These are phyloP conservation scores for Pulveroboletus sp. DNA, from an alignment of 768 basidiomycete species.

Conservation along the genomic window DNA sequence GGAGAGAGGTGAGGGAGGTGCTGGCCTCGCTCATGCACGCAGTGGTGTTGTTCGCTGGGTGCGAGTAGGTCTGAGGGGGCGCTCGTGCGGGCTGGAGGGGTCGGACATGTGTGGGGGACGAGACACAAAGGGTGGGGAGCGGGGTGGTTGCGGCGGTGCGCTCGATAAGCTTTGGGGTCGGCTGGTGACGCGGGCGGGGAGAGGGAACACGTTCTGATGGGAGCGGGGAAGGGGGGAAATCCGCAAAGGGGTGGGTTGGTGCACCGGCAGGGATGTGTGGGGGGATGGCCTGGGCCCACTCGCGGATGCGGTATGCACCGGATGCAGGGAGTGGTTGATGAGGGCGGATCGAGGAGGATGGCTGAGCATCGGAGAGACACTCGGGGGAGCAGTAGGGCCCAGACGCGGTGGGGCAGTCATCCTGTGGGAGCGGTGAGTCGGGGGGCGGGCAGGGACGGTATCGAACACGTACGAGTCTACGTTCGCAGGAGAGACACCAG, in stretches of 20 bases:
- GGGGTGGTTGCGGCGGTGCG: constrained; percentile 30
- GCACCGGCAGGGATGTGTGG: constrained; percentile 31
- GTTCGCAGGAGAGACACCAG: constrained; percentile 68
- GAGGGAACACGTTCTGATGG: constrained; percentile 14
- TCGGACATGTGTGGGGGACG: constrained; percentile 35
- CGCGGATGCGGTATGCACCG: constrained; percentile 17
- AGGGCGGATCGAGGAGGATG: constrained; percentile 26
- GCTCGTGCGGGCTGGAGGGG: constrained; percentile 29
- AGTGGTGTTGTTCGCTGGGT: constrained; percentile 37
- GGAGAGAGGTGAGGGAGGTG: constrained; percentile 50
- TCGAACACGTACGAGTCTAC: constrained; percentile 46
- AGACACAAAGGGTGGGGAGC: constrained; percentile 49
- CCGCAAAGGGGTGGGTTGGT: constrained; percentile 26
- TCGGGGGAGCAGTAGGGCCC: constrained; percentile 56
- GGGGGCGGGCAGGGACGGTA: background rate
- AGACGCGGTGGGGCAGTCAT: constrained; percentile 26
- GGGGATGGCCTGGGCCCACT: constrained; percentile 32
- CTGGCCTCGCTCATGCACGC: constrained; percentile 37
- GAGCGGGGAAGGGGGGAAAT: constrained; percentile 9
- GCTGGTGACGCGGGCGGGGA: constrained; percentile 22
- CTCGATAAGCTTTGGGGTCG: constrained; percentile 35
- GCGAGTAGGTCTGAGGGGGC: constrained; percentile 31
- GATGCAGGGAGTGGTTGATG: background rate
- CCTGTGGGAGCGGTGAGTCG: constrained; percentile 11
- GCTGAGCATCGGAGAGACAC: constrained; percentile 36